Evolutionary conservation across 768 basidiomycete genomes (phyloP), one percentile per base, ranked within the genome.

Genomic region (Clitopilus passeckerianus): DNA sequence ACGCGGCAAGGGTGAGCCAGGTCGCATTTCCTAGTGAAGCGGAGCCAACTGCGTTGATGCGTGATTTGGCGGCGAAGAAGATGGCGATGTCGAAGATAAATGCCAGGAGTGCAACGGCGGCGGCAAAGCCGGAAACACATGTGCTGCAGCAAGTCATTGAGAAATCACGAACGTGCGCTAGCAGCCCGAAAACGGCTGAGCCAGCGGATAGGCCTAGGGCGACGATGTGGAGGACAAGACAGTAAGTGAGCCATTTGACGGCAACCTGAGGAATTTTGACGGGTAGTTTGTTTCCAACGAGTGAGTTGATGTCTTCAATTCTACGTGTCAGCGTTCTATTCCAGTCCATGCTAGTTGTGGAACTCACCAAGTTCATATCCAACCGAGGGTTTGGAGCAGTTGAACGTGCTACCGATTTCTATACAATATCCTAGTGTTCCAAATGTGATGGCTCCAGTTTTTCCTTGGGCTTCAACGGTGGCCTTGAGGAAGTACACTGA

Each of bases 181-280:
- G 81, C 16, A 95, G 81, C 41, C 94, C 95, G 63, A 96, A 91
- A 34, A 95, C 56, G 27, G 91, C 80, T 1, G 92, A 83, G 24
- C 83, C 77, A 14, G 81, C 88, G 8, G 93, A 84, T 34, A 90
- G 80, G 12, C 72, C 83, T 58, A 98, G 85, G 15, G 93, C 96
- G 59, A 94, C 86, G 60, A 97, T 86, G 70, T 98, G 95, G 15
- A 98, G 81, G 63, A 98, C 86, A 63, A 99, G 86, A 22, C 86
- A 87, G 67, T 96, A 96, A 9, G 97, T 98, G 68, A 98, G 77
- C 93, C 95, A 98, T 77, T 97, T 96, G 61, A 95, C 90, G 54
- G 87, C 81, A 6, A 93, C 84, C 58, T 85, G 77, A 1, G 95
- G 93, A 55, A 98, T 91, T 64, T 92, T 71, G 34, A 95, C 73